Evolutionary conservation across 75 land plant species (phyloP).

Genomic region (Selaginella tamariscina): DNA sequence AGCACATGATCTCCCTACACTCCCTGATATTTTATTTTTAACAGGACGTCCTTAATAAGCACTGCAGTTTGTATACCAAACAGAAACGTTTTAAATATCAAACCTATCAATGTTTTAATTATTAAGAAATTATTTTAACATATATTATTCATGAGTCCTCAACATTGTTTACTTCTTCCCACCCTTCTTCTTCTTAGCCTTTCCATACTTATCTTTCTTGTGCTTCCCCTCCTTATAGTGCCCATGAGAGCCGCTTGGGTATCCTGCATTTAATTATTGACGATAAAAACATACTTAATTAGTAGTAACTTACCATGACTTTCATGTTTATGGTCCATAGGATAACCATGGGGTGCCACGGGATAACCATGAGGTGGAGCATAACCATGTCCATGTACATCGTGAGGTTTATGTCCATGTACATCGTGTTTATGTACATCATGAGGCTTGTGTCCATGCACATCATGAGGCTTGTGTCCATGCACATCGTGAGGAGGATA

Average conservation of each 20-base stretch:
- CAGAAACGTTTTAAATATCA: too few species aligned
- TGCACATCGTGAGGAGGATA: conserved; percentile 9
- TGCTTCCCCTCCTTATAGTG: not conserved
- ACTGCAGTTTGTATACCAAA: too few species aligned
- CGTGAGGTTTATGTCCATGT: not conserved
- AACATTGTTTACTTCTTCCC: too few species aligned
- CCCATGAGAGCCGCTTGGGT: not conserved
- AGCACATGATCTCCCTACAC: conserved; percentile 40
- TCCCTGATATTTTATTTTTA: too few species aligned
- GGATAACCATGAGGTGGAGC: not conserved
- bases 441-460: not conserved
- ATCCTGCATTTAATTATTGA: not conserved
- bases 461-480: not conserved
- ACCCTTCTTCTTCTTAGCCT: too few species aligned
- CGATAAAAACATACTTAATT: not conserved
- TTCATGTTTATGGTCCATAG: not conserved
- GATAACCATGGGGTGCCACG: not conserved
- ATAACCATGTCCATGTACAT: not conserved
- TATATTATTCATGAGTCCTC: too few species aligned
- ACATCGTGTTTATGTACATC: too few species aligned
- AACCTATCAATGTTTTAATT: too few species aligned
- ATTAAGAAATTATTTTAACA: too few species aligned
- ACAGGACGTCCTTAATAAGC: too few species aligned
- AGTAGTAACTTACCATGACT: not conserved
- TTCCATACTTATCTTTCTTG: not conserved